Conservation (phyloP, 305 asterid genomes). For the Solanum aculeatissimum region DNA sequence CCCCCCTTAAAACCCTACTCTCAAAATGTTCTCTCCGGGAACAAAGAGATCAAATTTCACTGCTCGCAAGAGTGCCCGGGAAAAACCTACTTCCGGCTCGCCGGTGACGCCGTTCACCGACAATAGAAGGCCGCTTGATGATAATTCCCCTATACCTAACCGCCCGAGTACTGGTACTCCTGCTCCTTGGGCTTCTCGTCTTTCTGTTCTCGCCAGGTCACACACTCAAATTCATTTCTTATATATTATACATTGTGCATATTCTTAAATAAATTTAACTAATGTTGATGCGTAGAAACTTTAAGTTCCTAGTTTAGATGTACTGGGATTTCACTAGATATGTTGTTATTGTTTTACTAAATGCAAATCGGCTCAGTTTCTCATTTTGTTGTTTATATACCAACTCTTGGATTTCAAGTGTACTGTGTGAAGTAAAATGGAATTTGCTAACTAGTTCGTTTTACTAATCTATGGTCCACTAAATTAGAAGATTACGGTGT, state of each 20-base stretch:
- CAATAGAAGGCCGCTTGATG: conserved; percentile 26
- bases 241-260: neutral
- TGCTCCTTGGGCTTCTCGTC: conserved; percentile 94
- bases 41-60: conserved; percentile 40
- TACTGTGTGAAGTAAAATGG: neutral
- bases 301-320: neutral
- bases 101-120: conserved; percentile 40
- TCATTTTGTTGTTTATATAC: neutral
- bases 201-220: conserved; percentile 69
- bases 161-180: conserved; percentile 89
- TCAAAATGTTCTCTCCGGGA: conserved; percentile 68
- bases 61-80: conserved; percentile 35
- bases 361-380: neutral
- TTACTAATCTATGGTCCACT: neutral
- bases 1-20: conserved; percentile 26
- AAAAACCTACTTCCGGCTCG: conserved; percentile 11
- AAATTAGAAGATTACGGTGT: neutral
- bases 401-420: neutral
- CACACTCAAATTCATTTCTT: neutral
- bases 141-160: conserved; percentile 40
- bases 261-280: neutral
- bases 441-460: neutral
- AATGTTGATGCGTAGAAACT: neutral
- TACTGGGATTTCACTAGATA: neutral
- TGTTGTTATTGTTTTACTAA: too few species aligned